Base-by-base conservation (phyloP, 2,329 filamentous ascomycete genomes). In the Pseudodiploospora longispora region DNA sequence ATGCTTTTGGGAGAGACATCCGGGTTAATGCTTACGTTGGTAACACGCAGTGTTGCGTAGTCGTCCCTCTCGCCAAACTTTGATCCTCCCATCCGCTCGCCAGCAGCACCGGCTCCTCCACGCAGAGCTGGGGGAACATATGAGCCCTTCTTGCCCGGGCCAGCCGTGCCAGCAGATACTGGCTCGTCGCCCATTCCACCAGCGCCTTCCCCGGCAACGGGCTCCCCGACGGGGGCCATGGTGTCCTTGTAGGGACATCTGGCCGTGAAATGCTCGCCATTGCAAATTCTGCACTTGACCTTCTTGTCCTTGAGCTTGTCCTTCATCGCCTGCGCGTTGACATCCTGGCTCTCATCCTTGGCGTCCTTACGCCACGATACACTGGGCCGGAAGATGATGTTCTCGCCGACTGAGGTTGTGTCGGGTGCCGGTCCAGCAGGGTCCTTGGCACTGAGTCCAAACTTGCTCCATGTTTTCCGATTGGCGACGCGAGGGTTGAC, bases 181-280 rank as follows among this genome's bases (percentile, higher is more conserved):
- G 60, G 52, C 42, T 77, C 74, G 57, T 78, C 74, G 54, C 66
- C 68, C 68, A 75, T 67, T 44, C 73, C 76, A 40, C 74, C 75
- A 31, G 73, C 77, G 29, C 71, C 69, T 51, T 83, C 80, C 50
- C 68, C 75, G 30, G 62, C 62, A 38, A 63, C 65, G 44, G 68
- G 72, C 65, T 82, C 80, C 54, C 82, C 82, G 49, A 90, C 80
- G 33, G 87, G 93, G 32, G 91, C 89, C 89, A 98, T 96, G 58
- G 91, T 98, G 66, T 97, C 93, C 76, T 97, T 98, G 83, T 95
- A 98, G 32, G 93, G 93, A 81, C 93, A 98, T 67, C 93, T 85
- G 55, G 91, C 91, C 36, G 93, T 98, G 77, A 97, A 98, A 81
- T 98, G 93, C 76, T 98, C 93, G 64, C 91, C 93, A 65, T 83